Evolutionary conservation across 176 grass and related monocot species (phyloP).

Genomic region (Oryza glumipatula): DNA sequence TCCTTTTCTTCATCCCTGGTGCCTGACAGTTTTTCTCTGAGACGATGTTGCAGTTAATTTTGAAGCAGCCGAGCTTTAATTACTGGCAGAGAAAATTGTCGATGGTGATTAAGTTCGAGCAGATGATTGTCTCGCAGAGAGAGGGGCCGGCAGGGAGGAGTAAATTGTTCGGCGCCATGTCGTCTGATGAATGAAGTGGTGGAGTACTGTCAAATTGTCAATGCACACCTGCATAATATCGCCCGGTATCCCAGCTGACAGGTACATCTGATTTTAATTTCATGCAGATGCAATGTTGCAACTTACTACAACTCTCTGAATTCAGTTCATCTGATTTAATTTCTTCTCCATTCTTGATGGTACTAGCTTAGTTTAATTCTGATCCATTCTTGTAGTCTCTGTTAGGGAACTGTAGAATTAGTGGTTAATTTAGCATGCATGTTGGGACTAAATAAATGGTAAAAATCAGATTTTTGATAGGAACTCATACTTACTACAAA

Average conservation of each 20-base stretch:
- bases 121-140: neutral
- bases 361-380: neutral
- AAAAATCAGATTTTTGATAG: neutral
- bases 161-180: constrained; percentile 5
- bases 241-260: constrained; percentile 3
- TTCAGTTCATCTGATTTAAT: neutral
- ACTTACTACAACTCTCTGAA: neutral
- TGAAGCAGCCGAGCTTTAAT: neutral
- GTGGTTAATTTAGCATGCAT: neutral
- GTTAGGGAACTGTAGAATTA: neutral
- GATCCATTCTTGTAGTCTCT: neutral
- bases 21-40: neutral
- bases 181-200: neutral
- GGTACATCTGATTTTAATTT: constrained; percentile 7
- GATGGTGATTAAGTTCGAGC: neutral
- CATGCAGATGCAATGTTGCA: neutral
- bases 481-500: neutral
- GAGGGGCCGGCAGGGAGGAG: neutral
- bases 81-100: neutral
- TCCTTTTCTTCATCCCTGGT: neutral
- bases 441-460: neutral
- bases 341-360: neutral
- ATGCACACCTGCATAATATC: neutral
- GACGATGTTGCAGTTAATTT: constrained; percentile 6
- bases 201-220: neutral